Evolutionary conservation across 441 rosid species (phyloP).

Genomic region (Mallotus japonicus): DNA sequence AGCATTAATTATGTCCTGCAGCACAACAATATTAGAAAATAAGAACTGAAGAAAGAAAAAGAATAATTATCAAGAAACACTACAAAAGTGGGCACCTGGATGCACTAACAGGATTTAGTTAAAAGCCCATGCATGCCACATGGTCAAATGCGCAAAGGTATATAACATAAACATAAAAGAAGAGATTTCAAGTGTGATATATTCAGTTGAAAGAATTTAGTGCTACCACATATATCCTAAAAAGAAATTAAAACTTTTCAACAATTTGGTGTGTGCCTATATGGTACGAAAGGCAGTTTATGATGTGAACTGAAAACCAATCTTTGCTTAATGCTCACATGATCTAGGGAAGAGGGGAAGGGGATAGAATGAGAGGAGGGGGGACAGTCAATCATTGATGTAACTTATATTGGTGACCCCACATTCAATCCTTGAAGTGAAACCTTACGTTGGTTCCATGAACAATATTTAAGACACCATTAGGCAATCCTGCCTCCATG

Average conservation of each 20-base stretch:
- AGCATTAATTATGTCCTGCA: conserved; percentile 77
- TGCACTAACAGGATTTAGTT: conserved; percentile 6
- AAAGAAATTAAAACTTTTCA: not conserved
- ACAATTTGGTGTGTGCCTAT: not conserved
- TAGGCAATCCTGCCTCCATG: conserved; percentile 88
- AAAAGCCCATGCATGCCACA: not conserved
- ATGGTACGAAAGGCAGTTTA: not conserved
- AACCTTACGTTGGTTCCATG: conserved; percentile 82
- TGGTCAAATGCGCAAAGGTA: not conserved
- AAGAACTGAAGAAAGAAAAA: conserved; percentile 7
- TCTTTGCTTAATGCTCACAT: not conserved
- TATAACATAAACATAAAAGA: conserved; percentile 1
- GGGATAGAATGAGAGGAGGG: too few relatives aligned
- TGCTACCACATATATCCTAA: not conserved
- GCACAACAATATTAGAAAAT: conserved; percentile 16
- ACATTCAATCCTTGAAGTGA: conserved; percentile 1
- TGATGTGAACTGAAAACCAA: not conserved
- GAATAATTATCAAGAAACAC: not conserved
- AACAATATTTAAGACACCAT: conserved; percentile 80
- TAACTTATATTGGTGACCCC: not conserved
- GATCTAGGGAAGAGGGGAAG: too few relatives aligned
- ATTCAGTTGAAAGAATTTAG: not conserved
- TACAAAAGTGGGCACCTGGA: not conserved
- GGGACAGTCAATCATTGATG: not conserved
- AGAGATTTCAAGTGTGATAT: not conserved